Percentiles rank a stretch among this genome's conserved stretches.
phyloP scores from a whole-genome alignment of 352 stramenopile genomes.

The Phytophthora rubi region DNA sequence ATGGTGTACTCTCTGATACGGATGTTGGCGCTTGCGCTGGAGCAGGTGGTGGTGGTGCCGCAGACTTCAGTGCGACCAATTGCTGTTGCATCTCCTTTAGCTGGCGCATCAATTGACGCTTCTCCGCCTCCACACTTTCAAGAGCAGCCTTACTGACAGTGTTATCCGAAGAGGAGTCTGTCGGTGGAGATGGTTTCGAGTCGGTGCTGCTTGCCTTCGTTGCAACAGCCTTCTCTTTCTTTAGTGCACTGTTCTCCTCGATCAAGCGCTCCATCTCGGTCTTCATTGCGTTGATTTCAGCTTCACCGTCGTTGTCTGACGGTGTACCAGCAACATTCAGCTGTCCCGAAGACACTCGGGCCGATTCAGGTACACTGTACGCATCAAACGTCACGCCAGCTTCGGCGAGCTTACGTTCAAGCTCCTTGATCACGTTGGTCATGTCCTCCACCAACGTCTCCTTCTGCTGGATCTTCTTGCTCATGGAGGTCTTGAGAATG shows the following conservation, averaged over 20 bases:
- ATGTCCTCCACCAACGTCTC: conserved; percentile 73
- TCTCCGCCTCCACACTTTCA: conserved; percentile 63
- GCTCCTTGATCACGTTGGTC: conserved; percentile 58
- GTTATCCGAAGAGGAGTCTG: conserved; percentile 9
- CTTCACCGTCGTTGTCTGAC: conserved; percentile 53
- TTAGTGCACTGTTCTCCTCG: conserved; percentile 70
- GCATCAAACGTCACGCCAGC: conserved; percentile 54
- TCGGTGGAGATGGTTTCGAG: conserved; percentile 5
- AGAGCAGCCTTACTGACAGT: conserved; percentile 45
- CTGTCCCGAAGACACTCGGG: conserved; percentile 30
- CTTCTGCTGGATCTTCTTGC: conserved; percentile 81
- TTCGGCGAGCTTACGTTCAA: conserved; percentile 66
- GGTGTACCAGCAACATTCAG: conserved; percentile 29
- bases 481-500: conserved; percentile 86
- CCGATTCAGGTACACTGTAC: conserved; percentile 42
- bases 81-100: conserved; percentile 74
- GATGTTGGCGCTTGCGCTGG: conserved; percentile 14
- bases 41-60: conserved; percentile 15
- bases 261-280: conserved; percentile 74
- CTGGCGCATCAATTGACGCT: conserved; percentile 57
- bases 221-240: conserved; percentile 20
- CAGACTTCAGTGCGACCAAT: conserved; percentile 29
- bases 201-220: conserved; percentile 16
- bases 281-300: conserved; percentile 76
- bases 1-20: neutral